Evolutionary conservation across 2,329 filamentous ascomycete species (phyloP).

Genomic region (Xylariaceae sp.): DNA sequence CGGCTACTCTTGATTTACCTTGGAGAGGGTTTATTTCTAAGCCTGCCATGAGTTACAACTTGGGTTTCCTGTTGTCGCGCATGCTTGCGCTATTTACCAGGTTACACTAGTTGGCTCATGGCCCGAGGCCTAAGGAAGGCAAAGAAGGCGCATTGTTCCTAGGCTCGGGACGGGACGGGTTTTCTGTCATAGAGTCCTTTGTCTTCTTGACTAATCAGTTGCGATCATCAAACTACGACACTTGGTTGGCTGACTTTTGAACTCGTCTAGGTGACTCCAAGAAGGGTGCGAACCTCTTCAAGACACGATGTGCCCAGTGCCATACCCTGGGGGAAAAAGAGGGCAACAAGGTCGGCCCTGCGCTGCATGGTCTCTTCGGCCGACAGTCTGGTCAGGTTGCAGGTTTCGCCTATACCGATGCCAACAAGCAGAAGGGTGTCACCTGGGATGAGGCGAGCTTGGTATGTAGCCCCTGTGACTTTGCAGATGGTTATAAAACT

Average conservation of each 20-base stretch:
- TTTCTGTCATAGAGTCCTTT: neutral
- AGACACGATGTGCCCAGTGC: constrained; percentile 98
- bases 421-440: constrained; percentile 97
- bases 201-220: neutral
- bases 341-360: constrained; percentile 97
- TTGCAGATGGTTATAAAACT: constrained; percentile 12
- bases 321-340: constrained; percentile 91
- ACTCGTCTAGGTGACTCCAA: constrained; percentile 75
- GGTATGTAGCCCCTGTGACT: constrained; percentile 51
- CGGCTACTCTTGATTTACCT: constrained; percentile 1
- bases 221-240: neutral
- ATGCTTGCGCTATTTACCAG: constrained; percentile 35
- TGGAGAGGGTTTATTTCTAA: neutral
- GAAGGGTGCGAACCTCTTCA: constrained; percentile 99
- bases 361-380: constrained; percentile 96
- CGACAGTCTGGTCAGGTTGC: constrained; percentile 90
- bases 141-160: neutral
- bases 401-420: constrained; percentile 97
- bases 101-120: neutral
- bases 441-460: constrained; percentile 85
- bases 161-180: neutral
- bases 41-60: constrained; percentile 17
- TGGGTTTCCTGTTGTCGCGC: constrained; percentile 1
- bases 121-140: constrained; percentile 7
- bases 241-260: constrained; percentile 38